Conservation (phyloP, 2,329 filamentous ascomycete genomes). For the Fusarium incarnatum region DNA sequence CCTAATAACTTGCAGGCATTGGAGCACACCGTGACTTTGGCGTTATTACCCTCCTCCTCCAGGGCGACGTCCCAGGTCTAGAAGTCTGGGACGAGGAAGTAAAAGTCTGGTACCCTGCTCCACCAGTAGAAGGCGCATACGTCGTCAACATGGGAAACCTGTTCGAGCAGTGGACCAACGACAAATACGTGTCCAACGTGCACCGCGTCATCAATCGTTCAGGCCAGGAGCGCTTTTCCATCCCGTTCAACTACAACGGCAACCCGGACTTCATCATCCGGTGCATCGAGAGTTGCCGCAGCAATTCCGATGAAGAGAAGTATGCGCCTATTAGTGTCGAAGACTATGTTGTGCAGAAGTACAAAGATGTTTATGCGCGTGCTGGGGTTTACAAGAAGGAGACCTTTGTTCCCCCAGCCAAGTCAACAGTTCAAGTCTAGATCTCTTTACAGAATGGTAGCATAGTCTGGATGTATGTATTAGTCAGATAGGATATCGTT, state of each 20-base stretch:
- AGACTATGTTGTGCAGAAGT: constrained; percentile 49
- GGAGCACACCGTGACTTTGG: constrained; percentile 68
- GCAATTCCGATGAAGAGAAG: constrained; percentile 32
- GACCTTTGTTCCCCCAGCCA: too few species aligned
- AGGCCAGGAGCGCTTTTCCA: constrained; percentile 62
- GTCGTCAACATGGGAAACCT: constrained; percentile 66
- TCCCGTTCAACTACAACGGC: constrained; percentile 68
- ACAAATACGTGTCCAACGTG: constrained; percentile 63
- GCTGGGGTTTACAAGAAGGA: constrained; percentile 50
- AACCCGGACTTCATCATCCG: constrained; percentile 47
- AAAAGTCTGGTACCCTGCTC: constrained; percentile 52
- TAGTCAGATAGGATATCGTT: too few species aligned
- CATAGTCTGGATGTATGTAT: too few species aligned
- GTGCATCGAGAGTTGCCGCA: constrained; percentile 3
- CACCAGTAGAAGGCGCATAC: constrained; percentile 49
- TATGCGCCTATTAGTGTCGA: constrained; percentile 50
- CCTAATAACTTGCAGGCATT: too few species aligned
- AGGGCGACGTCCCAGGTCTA: constrained; percentile 62
- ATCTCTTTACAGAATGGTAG: too few species aligned
- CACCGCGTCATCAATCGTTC: constrained; percentile 68
- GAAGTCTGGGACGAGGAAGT: constrained; percentile 61
- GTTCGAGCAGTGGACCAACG: constrained; percentile 62
- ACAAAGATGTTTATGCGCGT: constrained; percentile 51
- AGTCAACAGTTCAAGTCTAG: too few species aligned
- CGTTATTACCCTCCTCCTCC: constrained; percentile 66